Percentiles rank a stretch among this genome's conserved stretches.
Evolutionary conservation across 2,329 filamentous ascomycete genomes (phyloP).

Genomic region (Aphanoascus verrucosus): DNA sequence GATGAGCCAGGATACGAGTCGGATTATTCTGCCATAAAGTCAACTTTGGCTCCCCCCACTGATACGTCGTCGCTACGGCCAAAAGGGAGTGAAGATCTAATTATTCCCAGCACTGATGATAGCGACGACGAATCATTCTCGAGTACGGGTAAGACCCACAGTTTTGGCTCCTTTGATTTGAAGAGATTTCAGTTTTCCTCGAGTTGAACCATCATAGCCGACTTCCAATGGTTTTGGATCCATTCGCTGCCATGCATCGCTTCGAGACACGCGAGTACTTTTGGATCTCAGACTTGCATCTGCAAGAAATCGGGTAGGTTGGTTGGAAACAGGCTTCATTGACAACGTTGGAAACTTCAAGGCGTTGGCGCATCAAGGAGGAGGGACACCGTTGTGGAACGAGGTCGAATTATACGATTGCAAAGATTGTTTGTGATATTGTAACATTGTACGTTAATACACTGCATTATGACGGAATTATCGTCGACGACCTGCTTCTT

Average conservation of each 20-base stretch:
- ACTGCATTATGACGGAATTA: neutral
- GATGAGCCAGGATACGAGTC: constrained; percentile 17
- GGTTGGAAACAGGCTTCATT: no score
- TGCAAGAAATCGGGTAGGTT: no score
- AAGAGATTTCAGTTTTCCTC: constrained; percentile 12
- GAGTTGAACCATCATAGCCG: neutral
- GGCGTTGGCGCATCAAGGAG: no score
- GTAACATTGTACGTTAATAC: neutral
- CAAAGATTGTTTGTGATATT: neutral
- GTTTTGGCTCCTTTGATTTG: constrained; percentile 12
- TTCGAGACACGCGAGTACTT: neutral
- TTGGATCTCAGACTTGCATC: no score
- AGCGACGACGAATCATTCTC: constrained; percentile 21
- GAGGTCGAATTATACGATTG: no score
- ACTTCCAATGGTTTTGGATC: neutral
- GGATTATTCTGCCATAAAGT: constrained; percentile 9
- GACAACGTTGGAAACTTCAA: no score
- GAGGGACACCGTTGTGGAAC: no score
- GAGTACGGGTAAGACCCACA: constrained; percentile 1
- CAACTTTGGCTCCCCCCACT: neutral
- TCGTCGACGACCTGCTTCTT: neutral
- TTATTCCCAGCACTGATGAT: constrained; percentile 42
- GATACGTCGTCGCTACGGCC: neutral
- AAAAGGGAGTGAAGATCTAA: constrained; percentile 43
- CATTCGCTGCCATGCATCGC: neutral